These are phyloP conservation scores for Quercus mongolica DNA, from an alignment of 306 rosid genomes.

Conservation along the genomic window DNA sequence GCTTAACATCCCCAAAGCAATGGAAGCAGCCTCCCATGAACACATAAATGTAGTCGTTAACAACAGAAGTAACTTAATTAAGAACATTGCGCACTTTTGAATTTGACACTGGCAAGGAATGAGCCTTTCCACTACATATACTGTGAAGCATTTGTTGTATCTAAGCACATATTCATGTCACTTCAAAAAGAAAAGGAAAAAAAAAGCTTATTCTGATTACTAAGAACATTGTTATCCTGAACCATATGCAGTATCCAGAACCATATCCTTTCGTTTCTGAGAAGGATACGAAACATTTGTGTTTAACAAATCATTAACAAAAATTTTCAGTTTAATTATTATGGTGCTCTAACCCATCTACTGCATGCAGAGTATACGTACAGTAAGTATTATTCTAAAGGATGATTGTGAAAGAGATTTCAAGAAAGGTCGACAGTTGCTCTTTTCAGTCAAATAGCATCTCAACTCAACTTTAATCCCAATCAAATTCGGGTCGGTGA, in stretches of 20 bases:
- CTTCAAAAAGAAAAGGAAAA: no score
- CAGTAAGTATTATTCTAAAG: neutral
- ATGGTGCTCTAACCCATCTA: no score
- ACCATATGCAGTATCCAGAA: no score
- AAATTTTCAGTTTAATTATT: no score
- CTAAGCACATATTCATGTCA: neutral
- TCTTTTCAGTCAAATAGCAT: neutral
- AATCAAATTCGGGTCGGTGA: no score
- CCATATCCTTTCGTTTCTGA: no score
- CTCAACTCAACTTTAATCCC: no score
- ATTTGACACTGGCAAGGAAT: neutral
- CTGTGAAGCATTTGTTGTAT: neutral
- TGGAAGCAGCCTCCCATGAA: neutral
- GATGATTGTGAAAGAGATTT: neutral
- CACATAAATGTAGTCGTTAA: neutral
- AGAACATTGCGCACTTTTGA: neutral
- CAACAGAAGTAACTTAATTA: neutral
- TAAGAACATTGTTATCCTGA: neutral
- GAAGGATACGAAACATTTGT: neutral
- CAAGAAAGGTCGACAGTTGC: neutral
- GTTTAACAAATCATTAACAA: no score
- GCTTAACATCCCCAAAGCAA: neutral
- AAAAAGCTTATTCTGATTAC: neutral
- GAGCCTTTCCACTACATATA: neutral
- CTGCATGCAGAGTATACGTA: no score